Conservation (phyloP, 1,139 yeast genomes). For the Blastobotrys raffinosifermentans region DNA sequence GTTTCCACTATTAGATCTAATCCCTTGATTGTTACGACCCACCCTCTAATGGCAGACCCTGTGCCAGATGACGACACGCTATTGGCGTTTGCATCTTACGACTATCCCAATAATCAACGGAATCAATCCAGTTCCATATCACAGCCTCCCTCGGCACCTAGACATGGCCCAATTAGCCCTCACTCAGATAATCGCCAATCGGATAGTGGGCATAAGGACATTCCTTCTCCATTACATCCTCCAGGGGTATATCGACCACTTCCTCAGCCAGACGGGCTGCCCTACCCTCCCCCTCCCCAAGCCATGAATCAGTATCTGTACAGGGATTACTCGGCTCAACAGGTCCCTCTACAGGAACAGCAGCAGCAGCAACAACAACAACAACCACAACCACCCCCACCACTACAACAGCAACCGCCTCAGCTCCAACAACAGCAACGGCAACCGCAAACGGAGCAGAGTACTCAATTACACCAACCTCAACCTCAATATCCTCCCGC, state of each 20-base stretch:
- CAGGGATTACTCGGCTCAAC: too few relatives aligned
- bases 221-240: too few relatives aligned
- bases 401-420: slow-evolving; percentile 4
- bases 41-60: slow-evolving; percentile 11
- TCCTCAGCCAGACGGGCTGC: too few relatives aligned
- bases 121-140: neutral
- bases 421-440: slow-evolving; percentile 13
- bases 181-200: too few relatives aligned
- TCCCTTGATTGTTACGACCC: neutral
- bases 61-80: slow-evolving; percentile 14
- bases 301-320: too few relatives aligned
- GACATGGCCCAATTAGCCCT: neutral
- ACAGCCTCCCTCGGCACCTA: neutral
- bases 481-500: slow-evolving; percentile 6
- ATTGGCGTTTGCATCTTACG: slow-evolving; percentile 10
- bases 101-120: neutral
- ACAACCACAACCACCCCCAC: slow-evolving; percentile 8
- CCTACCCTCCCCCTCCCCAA: too few relatives aligned
- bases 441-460: slow-evolving; percentile 12
- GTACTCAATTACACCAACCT: slow-evolving; percentile 16
- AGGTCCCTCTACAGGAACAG: neutral
- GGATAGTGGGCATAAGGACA: too few relatives aligned
- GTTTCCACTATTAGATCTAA: neutral
- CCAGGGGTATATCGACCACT: too few relatives aligned
- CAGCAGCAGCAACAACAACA: slow-evolving; percentile 4